Evolutionary conservation across 1,139 yeast species (phyloP).

Genomic region (Geotrichum klebahnii): DNA sequence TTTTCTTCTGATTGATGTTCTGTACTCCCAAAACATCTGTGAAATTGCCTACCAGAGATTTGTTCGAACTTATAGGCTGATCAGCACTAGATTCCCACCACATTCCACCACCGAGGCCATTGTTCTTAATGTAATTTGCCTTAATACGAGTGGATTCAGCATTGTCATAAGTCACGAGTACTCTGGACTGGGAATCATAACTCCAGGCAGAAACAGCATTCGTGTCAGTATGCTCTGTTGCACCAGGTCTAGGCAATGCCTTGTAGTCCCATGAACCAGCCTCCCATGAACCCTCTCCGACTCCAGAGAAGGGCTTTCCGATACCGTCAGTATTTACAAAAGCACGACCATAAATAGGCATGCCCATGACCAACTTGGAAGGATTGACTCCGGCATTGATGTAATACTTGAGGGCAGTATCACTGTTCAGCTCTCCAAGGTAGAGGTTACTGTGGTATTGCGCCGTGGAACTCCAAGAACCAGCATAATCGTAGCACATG

Average conservation of each 20-base stretch:
- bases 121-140: constrained; percentile 52
- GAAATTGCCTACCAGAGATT: constrained; percentile 33
- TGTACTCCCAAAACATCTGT: constrained; percentile 26
- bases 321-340: constrained; percentile 49
- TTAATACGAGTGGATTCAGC: constrained; percentile 51
- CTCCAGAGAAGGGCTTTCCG: constrained; percentile 48
- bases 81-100: constrained; percentile 96
- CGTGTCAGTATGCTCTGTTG: constrained; percentile 50
- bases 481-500: constrained; percentile 87
- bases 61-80: constrained; percentile 28
- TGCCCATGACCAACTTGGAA: constrained; percentile 66
- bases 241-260: constrained; percentile 45
- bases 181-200: constrained; percentile 42
- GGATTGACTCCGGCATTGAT: constrained; percentile 44
- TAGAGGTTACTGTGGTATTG: constrained; percentile 72
- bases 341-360: constrained; percentile 82
- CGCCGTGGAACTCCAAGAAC: constrained; percentile 63
- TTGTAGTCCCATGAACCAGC: constrained; percentile 56
- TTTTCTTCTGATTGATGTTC: constrained; percentile 22
- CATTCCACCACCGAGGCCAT: constrained; percentile 73
- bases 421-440: constrained; percentile 48
- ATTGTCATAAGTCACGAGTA: constrained; percentile 66
- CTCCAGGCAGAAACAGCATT: constrained; percentile 57
- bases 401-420: constrained; percentile 50
- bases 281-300: constrained; percentile 51